Evolutionary conservation across 495 filamentous ascomycete species (phyloP).

Genomic region (Neohortaea acidophila): DNA sequence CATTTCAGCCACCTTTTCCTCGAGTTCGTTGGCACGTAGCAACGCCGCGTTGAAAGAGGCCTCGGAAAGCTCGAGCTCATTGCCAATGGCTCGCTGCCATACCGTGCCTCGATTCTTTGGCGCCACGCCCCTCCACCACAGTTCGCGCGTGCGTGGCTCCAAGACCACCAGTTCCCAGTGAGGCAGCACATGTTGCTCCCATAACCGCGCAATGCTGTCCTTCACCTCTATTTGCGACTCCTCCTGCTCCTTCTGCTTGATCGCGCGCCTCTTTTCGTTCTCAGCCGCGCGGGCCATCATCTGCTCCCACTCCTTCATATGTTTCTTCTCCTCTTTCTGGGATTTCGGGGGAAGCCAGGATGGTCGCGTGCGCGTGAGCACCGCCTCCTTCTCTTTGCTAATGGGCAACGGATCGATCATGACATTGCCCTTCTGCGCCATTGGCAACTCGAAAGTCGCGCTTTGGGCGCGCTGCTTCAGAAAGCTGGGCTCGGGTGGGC

Average conservation of each 20-base stretch:
- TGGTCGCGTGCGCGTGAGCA: conserved; percentile 76
- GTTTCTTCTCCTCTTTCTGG: conserved; percentile 79
- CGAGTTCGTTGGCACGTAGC: conserved; percentile 52
- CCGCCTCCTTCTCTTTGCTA: conserved; percentile 91
- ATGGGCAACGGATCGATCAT: conserved; percentile 94
- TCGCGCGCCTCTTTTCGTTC: conserved; percentile 38
- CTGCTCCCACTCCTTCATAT: conserved; percentile 78
- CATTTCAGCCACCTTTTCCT: conserved; percentile 22
- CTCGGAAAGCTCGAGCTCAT: conserved; percentile 64
- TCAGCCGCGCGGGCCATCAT: conserved; percentile 81
- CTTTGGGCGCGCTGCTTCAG: conserved; percentile 32
- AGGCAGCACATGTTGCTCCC: conserved; percentile 77
- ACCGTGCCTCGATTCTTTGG: conserved; percentile 63
- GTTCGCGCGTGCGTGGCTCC: conserved; percentile 63
- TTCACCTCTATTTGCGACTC: conserved; percentile 54
- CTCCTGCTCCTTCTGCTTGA: conserved; percentile 34
- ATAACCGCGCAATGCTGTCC: conserved; percentile 50
- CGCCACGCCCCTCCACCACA: conserved; percentile 89
- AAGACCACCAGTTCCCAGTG: conserved; percentile 64
- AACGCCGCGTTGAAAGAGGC: conserved; percentile 68
- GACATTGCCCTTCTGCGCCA: conserved; percentile 68
- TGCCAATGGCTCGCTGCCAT: conserved; percentile 81
- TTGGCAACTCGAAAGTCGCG: conserved; percentile 55
- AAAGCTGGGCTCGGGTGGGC: conserved; percentile 29
- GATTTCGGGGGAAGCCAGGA: conserved; percentile 94